Percentiles rank a stretch among this genome's conserved stretches.
phyloP scores from a whole-genome alignment of 805 yeast genomes.

The Wickerhamomyces canadensis region DNA sequence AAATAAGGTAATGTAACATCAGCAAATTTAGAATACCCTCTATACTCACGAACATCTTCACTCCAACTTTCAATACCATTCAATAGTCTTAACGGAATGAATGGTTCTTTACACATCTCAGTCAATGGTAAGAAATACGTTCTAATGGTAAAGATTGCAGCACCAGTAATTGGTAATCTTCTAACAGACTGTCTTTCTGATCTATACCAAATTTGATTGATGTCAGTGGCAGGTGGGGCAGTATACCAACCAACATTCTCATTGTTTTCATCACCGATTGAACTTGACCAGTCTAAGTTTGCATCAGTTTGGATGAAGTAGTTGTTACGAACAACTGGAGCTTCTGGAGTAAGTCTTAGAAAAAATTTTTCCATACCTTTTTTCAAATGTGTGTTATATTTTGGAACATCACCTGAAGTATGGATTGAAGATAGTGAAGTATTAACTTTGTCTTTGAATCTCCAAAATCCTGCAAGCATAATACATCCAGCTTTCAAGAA shows the following conservation, averaged over 20 bases:
- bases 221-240: slow-evolving; percentile 42
- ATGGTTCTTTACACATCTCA: slow-evolving; percentile 53
- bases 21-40: slow-evolving; percentile 51
- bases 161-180: slow-evolving; percentile 56
- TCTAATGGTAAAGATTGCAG: slow-evolving; percentile 52
- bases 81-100: slow-evolving; percentile 52
- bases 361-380: slow-evolving; percentile 65
- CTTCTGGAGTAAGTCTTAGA: slow-evolving; percentile 47
- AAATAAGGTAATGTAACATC: slow-evolving; percentile 52
- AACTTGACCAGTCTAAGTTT: slow-evolving; percentile 56
- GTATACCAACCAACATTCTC: slow-evolving; percentile 61
- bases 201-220: slow-evolving; percentile 47
- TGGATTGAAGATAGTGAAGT: slow-evolving; percentile 54
- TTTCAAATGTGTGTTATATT: slow-evolving; percentile 51
- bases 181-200: slow-evolving; percentile 63
- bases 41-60: slow-evolving; percentile 52
- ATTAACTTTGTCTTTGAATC: slow-evolving; percentile 53
- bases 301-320: slow-evolving; percentile 63
- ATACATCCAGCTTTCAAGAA: slow-evolving; percentile 56
- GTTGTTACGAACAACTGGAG: slow-evolving; percentile 62
- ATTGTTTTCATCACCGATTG: slow-evolving; percentile 53
- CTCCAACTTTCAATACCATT: slow-evolving; percentile 58
- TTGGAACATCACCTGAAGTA: slow-evolving; percentile 64
- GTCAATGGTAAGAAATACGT: slow-evolving; percentile 56
- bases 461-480: slow-evolving; percentile 65